Percentiles rank a stretch among this genome's conserved stretches.
These are phyloP conservation scores for Vigna nakashimae DNA, from an alignment of 306 rosid genomes.

Conservation along the genomic window DNA sequence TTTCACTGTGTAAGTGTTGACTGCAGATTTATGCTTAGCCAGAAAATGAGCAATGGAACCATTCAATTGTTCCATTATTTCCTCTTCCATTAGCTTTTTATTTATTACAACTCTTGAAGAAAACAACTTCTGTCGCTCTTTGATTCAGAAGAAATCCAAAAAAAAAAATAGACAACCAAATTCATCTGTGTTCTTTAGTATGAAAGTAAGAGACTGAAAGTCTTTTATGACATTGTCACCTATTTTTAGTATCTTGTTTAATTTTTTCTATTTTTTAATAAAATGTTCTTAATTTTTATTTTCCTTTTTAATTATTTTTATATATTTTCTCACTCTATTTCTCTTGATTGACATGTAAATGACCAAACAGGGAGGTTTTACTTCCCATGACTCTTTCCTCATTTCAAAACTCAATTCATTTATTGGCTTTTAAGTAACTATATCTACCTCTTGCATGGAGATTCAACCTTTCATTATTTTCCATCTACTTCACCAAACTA, in stretches of 20 bases:
- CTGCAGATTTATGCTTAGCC: not conserved
- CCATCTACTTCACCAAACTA: not conserved
- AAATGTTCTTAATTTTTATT: too few relatives aligned
- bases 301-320: too few relatives aligned
- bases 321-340: too few relatives aligned
- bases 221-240: too few relatives aligned
- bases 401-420: conserved; percentile 5
- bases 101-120: not conserved
- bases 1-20: not conserved
- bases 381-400: not conserved
- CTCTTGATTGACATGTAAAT: not conserved
- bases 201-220: too few relatives aligned
- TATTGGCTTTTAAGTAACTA: conserved; percentile 23
- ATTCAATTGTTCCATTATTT: not conserved
- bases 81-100: conserved; percentile 1
- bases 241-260: too few relatives aligned
- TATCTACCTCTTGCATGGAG: conserved; percentile 6
- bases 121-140: not conserved
- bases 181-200: too few relatives aligned
- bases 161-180: too few relatives aligned
- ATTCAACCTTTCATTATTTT: conserved; percentile 19
- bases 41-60: too few relatives aligned
- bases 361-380: not conserved
- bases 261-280: too few relatives aligned
- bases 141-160: too few relatives aligned